Conservation (phyloP, 768 basidiomycete genomes). For the Psilocybe cubensis region DNA sequence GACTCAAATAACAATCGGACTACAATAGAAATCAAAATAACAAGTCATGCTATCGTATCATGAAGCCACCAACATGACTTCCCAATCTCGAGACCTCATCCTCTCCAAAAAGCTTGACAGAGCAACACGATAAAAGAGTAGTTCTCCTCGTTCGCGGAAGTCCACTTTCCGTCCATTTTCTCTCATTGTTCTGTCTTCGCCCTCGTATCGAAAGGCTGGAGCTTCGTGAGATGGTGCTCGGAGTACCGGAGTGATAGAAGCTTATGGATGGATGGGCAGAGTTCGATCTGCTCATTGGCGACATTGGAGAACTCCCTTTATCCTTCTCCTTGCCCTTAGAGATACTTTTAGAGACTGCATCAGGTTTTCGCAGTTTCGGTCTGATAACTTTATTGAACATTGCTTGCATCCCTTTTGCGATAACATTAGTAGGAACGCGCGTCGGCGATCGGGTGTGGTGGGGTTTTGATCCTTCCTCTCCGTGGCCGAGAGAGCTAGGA, state of each 20-base stretch:
- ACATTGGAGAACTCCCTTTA: not conserved
- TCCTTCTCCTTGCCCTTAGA: not conserved
- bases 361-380: not conserved
- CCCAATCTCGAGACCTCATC: constrained; percentile 8
- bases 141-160: not conserved
- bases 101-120: constrained; percentile 1
- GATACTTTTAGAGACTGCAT: too few relatives aligned
- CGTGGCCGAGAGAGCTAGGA: not conserved
- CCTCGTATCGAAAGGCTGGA: not conserved
- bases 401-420: not conserved
- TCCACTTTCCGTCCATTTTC: too few relatives aligned
- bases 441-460: not conserved
- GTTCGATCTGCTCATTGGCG: not conserved
- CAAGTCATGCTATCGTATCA: too few relatives aligned
- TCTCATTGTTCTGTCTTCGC: not conserved
- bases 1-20: too few relatives aligned
- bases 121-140: constrained; percentile 14
- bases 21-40: too few relatives aligned
- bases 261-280: not conserved
- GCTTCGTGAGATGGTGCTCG: not conserved
- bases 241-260: not conserved
- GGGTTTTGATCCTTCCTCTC: not conserved
- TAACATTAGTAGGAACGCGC: not conserved
- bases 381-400: not conserved
- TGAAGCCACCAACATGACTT: not conserved